Evolutionary conservation across 2,329 filamentous ascomycete genomes (phyloP), one percentile per base, ranked within the genome.

Genomic region (Neoascochyta sp.): DNA sequence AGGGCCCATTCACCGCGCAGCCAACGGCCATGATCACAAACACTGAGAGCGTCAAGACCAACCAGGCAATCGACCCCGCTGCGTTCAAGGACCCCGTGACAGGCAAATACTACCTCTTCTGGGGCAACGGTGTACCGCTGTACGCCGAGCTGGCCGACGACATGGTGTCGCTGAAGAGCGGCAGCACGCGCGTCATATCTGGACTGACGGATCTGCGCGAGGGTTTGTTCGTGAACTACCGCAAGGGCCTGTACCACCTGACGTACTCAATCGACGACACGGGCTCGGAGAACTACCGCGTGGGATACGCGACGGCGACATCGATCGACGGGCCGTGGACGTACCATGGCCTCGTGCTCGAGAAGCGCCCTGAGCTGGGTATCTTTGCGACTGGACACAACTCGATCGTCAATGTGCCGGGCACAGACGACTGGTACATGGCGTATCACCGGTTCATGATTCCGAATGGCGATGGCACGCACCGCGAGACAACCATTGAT

Each of bases 191-290:
- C 8, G 20, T 28, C 7, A 42, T 53, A 16, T 17, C 19, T 12
- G 51, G 51, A 2, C 40, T 56, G 2, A 36, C 24, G 1, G 42
- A 47, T 16, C 54, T 54, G 37, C 46, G 52, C 12, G 52, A 54
- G 24, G 52, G 45, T 8, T 19, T 45, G 5, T 56, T 54, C 29
- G 18, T 53, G 8, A 54, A 53, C 37, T 52, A 49, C 33, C 43
- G 49, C 19, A 11, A 41, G 6, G 50, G 49, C 0, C 17, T 52
- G 7, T 56, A 44, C 36, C 50, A 54, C 32, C 33, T 56, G 8
- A 56, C 51, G 0, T 56, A 56, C 34, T 47, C 44, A 4, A 50
- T 56, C 30, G 52, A 54, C 34, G 52, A 54, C 30, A 56, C 51
- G 7, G n/a, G 52, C 4, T 45, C 39, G 1, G 50, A 50, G 25